A percentile compares a stretch with the other conserved stretches of the same genome.
Conservation (phyloP, 805 yeast genomes). For the Candida germanica region DNA sequence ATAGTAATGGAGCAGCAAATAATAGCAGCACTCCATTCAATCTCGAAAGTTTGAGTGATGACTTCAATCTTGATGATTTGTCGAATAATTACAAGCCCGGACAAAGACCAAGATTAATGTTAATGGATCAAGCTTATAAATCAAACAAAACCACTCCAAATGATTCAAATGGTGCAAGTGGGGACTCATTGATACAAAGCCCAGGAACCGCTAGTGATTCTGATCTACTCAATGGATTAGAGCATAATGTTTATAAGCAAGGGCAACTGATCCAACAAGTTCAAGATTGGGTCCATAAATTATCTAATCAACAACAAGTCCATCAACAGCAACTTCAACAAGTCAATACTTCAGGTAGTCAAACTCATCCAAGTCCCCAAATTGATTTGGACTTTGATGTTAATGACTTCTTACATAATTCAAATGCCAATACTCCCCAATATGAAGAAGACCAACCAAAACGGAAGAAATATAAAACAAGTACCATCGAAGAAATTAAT, state of each 20-base stretch:
- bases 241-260: slow-evolving; percentile 45
- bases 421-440: slow-evolving; percentile 9
- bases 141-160: slow-evolving; percentile 7
- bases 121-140: slow-evolving; percentile 36
- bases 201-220: slow-evolving; percentile 1
- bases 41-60: slow-evolving; percentile 6
- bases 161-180: slow-evolving; percentile 2
- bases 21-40: slow-evolving; percentile 16
- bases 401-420: slow-evolving; percentile 13
- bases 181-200: slow-evolving; percentile 6
- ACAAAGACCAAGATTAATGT: slow-evolving; percentile 39
- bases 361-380: slow-evolving; percentile 2
- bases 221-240: slow-evolving; percentile 37
- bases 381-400: slow-evolving; percentile 16
- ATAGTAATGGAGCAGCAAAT: no score
- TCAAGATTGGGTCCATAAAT: slow-evolving; percentile 51
- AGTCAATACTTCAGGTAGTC: background rate
- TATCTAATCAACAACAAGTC: slow-evolving; percentile 24
- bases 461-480: slow-evolving; percentile 9
- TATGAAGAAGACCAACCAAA: slow-evolving; percentile 9
- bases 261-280: slow-evolving; percentile 54
- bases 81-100: background rate
- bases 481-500: slow-evolving; percentile 12
- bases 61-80: slow-evolving; percentile 11
- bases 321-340: slow-evolving; percentile 15